Percentiles rank a stretch among this genome's conserved stretches.
phyloP scores from a whole-genome alignment of 768 basidiomycete genomes.

The Chalciporus sphaerocephalus region DNA sequence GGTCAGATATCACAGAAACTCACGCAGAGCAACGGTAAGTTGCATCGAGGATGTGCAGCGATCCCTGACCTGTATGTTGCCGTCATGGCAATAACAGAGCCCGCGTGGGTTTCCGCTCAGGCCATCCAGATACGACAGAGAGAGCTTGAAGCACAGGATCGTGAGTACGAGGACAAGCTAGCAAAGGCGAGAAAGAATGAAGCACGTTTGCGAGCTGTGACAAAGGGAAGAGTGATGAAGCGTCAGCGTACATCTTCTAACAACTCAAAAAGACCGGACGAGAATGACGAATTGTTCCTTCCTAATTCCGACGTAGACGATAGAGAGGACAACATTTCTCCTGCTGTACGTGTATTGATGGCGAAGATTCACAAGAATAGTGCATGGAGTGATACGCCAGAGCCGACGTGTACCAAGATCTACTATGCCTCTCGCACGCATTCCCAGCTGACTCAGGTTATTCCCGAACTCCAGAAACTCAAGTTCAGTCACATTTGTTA shows the following conservation, averaged over 20 bases:
- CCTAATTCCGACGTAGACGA: conserved; percentile 48
- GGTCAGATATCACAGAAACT: conserved; percentile 48
- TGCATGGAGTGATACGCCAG: conserved; percentile 28
- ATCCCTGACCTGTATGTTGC: conserved; percentile 23
- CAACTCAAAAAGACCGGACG: conserved; percentile 22
- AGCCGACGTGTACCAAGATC: conserved; percentile 72
- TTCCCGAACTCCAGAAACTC: conserved; percentile 80
- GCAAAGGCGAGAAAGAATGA: conserved; percentile 60
- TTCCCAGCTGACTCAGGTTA: conserved; percentile 88
- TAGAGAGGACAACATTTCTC: conserved; percentile 59
- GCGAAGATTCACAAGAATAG: conserved; percentile 30
- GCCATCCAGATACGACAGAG: conserved; percentile 58
- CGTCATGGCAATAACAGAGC: conserved; percentile 35
- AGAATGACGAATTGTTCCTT: conserved; percentile 58
- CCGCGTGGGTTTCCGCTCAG: conserved; percentile 75
- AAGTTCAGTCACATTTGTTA: conserved; percentile 39
- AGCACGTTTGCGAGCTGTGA: conserved; percentile 47
- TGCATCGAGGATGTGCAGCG: conserved; percentile 2
- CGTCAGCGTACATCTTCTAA: conserved; percentile 33
- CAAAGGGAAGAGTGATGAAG: conserved; percentile 57
- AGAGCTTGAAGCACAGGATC: conserved; percentile 65
- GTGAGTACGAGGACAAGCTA: conserved; percentile 59
- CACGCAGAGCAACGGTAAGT: conserved; percentile 25
- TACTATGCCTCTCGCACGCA: conserved; percentile 95
- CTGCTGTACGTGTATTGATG: conserved; percentile 77